phyloP scores from a whole-genome alignment of 345 rosid genomes.

The Hypericum perforatum region DNA sequence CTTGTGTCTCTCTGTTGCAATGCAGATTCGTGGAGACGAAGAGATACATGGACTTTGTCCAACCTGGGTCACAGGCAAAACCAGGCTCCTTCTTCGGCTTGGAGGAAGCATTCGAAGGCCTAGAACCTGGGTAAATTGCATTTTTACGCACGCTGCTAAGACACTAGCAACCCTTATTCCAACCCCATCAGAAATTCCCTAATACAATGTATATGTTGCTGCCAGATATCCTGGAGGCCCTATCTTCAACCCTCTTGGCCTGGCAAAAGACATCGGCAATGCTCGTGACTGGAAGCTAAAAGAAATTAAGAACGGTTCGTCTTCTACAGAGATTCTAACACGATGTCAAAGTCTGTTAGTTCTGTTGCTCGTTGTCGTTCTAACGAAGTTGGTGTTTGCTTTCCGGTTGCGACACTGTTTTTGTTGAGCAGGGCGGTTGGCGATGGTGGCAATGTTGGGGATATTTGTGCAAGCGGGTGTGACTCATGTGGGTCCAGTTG shows the following conservation, averaged over 20 bases:
- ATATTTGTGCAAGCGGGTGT: slow-evolving; percentile 78
- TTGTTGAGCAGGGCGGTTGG: slow-evolving; percentile 53
- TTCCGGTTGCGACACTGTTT: not conserved
- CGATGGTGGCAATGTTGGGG: slow-evolving; percentile 90
- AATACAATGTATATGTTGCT: not conserved
- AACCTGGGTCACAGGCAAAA: slow-evolving; percentile 79
- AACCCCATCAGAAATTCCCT: too few species aligned
- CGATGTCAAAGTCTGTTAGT: too few species aligned
- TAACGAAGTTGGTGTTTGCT: not conserved
- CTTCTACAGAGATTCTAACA: slow-evolving; percentile 1
- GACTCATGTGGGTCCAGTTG: slow-evolving; percentile 85
- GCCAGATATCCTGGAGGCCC: slow-evolving; percentile 95
- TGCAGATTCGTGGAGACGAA: slow-evolving; percentile 71
- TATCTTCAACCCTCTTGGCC: slow-evolving; percentile 74
- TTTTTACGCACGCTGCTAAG: too few species aligned
- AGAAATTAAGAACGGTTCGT: slow-evolving; percentile 79
- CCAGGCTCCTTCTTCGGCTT: slow-evolving; percentile 81
- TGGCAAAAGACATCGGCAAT: slow-evolving; percentile 65
- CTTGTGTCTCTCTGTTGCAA: not conserved
- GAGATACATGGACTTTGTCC: slow-evolving; percentile 73
- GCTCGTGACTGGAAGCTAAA: slow-evolving; percentile 77
- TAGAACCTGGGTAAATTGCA: slow-evolving; percentile 68
- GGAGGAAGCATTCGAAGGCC: slow-evolving; percentile 69
- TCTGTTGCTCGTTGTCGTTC: not conserved
- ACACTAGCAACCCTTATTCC: too few species aligned